Base-by-base conservation (phyloP, 2,329 filamentous ascomycete species). In the Trichoderma guizhouense region DNA sequence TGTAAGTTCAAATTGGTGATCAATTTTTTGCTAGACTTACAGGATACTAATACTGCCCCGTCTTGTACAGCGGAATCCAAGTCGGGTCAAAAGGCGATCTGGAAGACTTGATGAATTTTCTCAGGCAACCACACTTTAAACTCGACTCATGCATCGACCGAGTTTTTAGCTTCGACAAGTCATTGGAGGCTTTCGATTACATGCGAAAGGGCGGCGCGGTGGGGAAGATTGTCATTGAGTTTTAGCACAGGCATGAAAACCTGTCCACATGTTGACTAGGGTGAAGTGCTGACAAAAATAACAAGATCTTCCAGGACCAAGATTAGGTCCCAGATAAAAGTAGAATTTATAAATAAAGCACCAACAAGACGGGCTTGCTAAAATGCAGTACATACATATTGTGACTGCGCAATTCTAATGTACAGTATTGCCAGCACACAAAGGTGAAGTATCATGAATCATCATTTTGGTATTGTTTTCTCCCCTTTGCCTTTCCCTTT, bases 201-300 rank as follows among this genome's bases (percentile, higher is more conserved):
- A 34, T 66, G 26, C 28, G 62, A 18, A 58, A 62, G 11, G 39
- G 43, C 3, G 21, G 21, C 21, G 47, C 51, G 5, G 32, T 67
- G 36, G 69, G 69, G 51, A 71, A 71, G 21, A 53, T 71, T 11
- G 51, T 71, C 12, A 60, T 71, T 30, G 62, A 71, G 53, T 51
- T 71, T 55, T 71, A 26, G 64, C 26, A 8, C 8, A 18, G 12
- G 61, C 24, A 39, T 28, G 24, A 3, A 7, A 63, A 21, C 15
- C 9, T 28, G 26, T 9, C 21, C n/a, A 32, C 21, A 15, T 14
- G 7, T 18, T 4, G 26, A 36, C 18, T 3, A 6, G 3, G 9
- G 2, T 5, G 8, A 47, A 47, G 7, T 7, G 24, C 26, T 15
- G 15, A 43, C 5, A 14, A n/a, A n/a, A n/a, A 39, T 8, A 43